Base-by-base conservation (phyloP, 768 basidiomycete species). In the Gautieria morchelliformis region DNA sequence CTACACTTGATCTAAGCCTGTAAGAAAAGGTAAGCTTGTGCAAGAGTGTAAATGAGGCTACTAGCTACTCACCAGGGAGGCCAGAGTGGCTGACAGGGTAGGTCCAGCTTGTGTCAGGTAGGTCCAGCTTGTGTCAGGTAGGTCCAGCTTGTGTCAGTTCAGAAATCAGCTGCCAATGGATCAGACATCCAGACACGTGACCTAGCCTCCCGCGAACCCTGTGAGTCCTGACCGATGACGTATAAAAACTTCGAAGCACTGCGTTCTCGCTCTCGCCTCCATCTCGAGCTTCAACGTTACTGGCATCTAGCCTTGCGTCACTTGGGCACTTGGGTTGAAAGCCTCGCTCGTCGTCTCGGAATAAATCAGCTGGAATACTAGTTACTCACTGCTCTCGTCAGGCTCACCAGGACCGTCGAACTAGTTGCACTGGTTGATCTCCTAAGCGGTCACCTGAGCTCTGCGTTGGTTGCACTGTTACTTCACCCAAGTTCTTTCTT, bases 1-100 rank as follows among this genome's bases (percentile, higher is more conserved):
- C 44, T 42, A 46, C 44, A 42, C 52, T 53, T 53, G 58, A 59
- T 48, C 52, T 59, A 46, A 57, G 41, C 40, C 39, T 58, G 41
- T 30, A 30, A 30, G 30, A 41, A 59, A 58, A n/a, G 20, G 24
- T 55, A 15, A 55, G 12, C 27, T 32, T 37, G n/a, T 20, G 33
- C 17, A 44, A 44, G 48, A 52, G 10, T 52, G 22, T 20, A 11
- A 17, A 15, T 7, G n/a, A n/a, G n/a, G 32, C 15, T 17, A 14
- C 33, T 9, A 56, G 39, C 2, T 20, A 40, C 50, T 40, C 33
- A 56, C 58, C 46, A 50, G 40, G 40, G 56, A 52, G 49, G 49
- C 49, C 49, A 57, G 46, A 48, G 46, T 57, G 55, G 46, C 53
- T 5, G 30, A 27, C 37, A 7, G 24, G 22, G 22, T 32, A 4